Evolutionary conservation across 768 basidiomycete genomes (phyloP), one percentile per base, ranked within the genome.

Genomic region (Tubosaeta brunneosetosa): DNA sequence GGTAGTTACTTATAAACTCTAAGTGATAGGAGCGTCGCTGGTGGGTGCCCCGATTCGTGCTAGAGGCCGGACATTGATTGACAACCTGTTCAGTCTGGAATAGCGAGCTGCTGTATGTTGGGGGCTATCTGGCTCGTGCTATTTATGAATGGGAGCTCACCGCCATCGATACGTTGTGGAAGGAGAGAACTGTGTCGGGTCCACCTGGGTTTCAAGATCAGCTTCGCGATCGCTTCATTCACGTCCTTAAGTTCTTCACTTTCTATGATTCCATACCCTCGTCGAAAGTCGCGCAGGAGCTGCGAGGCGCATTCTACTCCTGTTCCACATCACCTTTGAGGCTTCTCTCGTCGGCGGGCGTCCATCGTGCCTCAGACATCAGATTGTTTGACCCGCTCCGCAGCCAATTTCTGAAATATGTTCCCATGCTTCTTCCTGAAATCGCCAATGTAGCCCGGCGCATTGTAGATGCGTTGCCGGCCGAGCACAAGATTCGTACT

Each of bases 101-200:
- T 62, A 82, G 77, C 58, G 94, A 97, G 61, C 75, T 97, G 3
- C 74, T 98, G 5, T 85, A 81, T 60, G 76, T 92, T 13, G 91
- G 91, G 6, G 94, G 93, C 2, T 82, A 88, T 55, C 76, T 97
- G 22, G 77, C 85, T 49, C 85, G 94, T 11, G 71, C 82, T 7
- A 87, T 90, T 0, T 97, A 95, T 59, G 92, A 97, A 59, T 69
- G 82, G 22, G 92, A 97, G 69, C 71, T 97, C 55, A 73, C 68
- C 3, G 73, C 72, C 31, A 73, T 93, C 52, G 73, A 76, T 43
- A 63, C 14, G 0, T 22, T 11, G 5, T 57, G 58, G 55, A 25
- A 49, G 13, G 32, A 49, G 32, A 38, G 40, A 19, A 14, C 34
- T 10, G 8, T 6, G 6, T 8, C 36, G n/a, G n/a, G n/a, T n/a